Percentiles rank a stretch among this genome's conserved stretches.
Conservation (phyloP, 2,329 filamentous ascomycete species). For the Ascocoryne sarcoides region DNA sequence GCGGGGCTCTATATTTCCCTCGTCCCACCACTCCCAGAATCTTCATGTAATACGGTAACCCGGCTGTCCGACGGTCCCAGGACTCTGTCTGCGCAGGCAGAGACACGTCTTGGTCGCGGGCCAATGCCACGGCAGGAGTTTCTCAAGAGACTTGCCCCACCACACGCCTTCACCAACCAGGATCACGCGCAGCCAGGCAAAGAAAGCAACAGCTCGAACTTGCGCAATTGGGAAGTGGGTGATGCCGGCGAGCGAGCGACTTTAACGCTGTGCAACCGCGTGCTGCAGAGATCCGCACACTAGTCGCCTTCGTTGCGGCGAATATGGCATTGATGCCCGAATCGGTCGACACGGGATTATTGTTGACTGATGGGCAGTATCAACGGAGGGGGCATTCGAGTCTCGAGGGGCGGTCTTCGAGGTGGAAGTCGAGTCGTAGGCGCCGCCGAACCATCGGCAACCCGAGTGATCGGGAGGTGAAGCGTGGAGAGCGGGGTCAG, state of each 20-base stretch:
- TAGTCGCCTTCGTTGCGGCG: slow-evolving; percentile 13
- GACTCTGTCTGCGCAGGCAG: slow-evolving; percentile 8
- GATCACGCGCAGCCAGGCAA: slow-evolving; percentile 15
- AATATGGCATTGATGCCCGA: slow-evolving; percentile 25
- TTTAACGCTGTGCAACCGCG: slow-evolving; percentile 20
- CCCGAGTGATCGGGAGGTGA: slow-evolving; percentile 10
- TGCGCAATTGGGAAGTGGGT: slow-evolving; percentile 8
- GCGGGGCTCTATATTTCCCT: slow-evolving; percentile 2
- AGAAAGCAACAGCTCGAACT: background rate
- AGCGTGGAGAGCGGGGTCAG: slow-evolving; percentile 6
- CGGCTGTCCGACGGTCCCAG: slow-evolving; percentile 8
- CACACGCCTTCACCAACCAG: slow-evolving; percentile 8
- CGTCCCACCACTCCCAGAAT: slow-evolving; percentile 5
- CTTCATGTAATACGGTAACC: slow-evolving; percentile 5
- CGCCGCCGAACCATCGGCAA: background rate
- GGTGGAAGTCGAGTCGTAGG: background rate
- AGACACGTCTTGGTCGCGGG: slow-evolving; percentile 17
- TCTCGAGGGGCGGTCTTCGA: slow-evolving; percentile 2
- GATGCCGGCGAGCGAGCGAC: slow-evolving; percentile 2
- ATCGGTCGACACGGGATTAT: background rate
- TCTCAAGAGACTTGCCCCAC: slow-evolving; percentile 3
- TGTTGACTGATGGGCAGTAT: slow-evolving; percentile 7
- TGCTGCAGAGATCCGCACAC: slow-evolving; percentile 21
- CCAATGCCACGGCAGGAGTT: slow-evolving; percentile 12
- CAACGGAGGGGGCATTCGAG: background rate